These are phyloP conservation scores for Gamsiella multidivaricata DNA, from an alignment of 192 early-diverging fungal species.

Conservation along the genomic window DNA sequence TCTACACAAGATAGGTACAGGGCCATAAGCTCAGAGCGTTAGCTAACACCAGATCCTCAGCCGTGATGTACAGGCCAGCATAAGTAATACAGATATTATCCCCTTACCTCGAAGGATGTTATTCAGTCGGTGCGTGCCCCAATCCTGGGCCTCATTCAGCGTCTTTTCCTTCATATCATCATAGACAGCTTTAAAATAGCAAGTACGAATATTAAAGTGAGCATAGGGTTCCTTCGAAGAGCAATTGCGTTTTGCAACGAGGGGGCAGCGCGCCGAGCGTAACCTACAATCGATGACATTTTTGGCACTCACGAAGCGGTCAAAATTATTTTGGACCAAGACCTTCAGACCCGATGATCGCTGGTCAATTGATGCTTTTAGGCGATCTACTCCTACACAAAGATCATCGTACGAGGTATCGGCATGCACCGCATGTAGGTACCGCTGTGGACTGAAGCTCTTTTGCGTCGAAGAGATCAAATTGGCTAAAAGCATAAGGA, in stretches of 20 bases:
- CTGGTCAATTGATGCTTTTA: slow-evolving; percentile 81
- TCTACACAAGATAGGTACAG: slow-evolving; percentile 52
- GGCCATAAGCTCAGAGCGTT: no score
- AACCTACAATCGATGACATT: slow-evolving; percentile 87
- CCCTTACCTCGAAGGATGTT: slow-evolving; percentile 71
- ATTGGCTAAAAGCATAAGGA: slow-evolving; percentile 10
- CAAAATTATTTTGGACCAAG: slow-evolving; percentile 95
- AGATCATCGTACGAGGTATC: slow-evolving; percentile 89
- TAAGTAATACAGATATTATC: not conserved
- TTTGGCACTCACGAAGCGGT: slow-evolving; percentile 95
- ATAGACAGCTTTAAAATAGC: slow-evolving; percentile 65
- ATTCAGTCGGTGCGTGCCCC: slow-evolving; percentile 81
- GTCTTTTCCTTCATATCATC: slow-evolving; percentile 91
- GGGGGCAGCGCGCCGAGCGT: not conserved
- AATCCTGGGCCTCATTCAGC: slow-evolving; percentile 81
- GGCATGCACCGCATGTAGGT: slow-evolving; percentile 85
- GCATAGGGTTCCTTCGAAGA: no score
- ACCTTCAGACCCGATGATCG: slow-evolving; percentile 88
- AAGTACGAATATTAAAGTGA: not conserved
- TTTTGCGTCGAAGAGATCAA: slow-evolving; percentile 57
- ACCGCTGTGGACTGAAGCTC: slow-evolving; percentile 71
- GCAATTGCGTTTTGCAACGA: no score
- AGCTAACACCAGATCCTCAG: no score
- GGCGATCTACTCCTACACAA: slow-evolving; percentile 74
- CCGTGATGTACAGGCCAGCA: no score